A percentile compares a stretch with the other conserved stretches of the same genome.
These are phyloP conservation scores for Tilletia setariae DNA, from an alignment of 1,284 basidiomycete genomes.

Conservation along the genomic window DNA sequence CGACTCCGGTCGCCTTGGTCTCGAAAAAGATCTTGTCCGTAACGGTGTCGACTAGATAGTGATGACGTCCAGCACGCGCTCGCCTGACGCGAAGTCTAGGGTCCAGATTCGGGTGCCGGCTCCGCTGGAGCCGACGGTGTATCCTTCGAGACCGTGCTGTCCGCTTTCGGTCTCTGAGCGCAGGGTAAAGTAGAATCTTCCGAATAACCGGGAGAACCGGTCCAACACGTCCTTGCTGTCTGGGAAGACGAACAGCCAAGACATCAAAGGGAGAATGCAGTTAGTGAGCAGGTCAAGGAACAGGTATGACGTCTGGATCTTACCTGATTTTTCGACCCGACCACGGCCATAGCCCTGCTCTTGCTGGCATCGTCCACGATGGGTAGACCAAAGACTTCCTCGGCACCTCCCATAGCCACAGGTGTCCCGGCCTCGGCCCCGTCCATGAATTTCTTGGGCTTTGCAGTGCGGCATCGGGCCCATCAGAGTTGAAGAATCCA, in stretches of 20 bases:
- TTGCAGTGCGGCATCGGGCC: not conserved
- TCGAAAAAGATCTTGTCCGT: conserved; percentile 70
- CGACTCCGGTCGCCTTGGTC: conserved; percentile 42
- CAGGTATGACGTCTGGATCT: not conserved
- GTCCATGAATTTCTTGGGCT: conserved; percentile 36
- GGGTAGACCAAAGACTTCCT: conserved; percentile 39
- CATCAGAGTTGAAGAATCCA: not conserved
- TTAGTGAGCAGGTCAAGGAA: too few species aligned
- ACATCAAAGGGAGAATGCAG: not conserved
- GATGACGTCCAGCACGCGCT: conserved; percentile 27
- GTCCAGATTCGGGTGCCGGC: conserved; percentile 29
- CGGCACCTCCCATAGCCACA: conserved; percentile 27
- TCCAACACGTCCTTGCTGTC: conserved; percentile 2
- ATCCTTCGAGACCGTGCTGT: conserved; percentile 28
- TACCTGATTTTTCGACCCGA: conserved; percentile 8
- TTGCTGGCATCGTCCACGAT: conserved; percentile 32
- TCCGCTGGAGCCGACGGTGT: conserved; percentile 19
- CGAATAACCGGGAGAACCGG: not conserved
- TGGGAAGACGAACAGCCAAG: not conserved
- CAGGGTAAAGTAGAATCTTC: conserved; percentile 29
- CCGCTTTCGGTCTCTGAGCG: conserved; percentile 16
- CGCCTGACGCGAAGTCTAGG: conserved; percentile 30
- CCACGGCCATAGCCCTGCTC: not conserved
- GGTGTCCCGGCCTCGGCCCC: conserved; percentile 23
- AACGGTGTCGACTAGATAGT: conserved; percentile 70